Evolutionary conservation across 2,329 filamentous ascomycete species (phyloP).

Genomic region (Pseudocercospora vitis): DNA sequence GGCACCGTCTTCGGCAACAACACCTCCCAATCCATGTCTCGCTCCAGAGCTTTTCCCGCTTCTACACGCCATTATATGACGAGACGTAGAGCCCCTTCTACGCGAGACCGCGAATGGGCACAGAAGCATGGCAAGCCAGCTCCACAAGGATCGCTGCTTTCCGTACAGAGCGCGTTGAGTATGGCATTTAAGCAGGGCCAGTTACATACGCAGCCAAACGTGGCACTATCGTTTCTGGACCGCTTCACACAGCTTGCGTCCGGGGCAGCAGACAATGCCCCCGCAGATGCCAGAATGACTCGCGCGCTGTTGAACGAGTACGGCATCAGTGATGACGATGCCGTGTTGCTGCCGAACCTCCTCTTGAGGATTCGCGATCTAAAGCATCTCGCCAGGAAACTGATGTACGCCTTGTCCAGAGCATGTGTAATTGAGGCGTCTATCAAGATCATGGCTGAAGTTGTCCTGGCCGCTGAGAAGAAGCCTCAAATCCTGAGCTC

Average conservation of each 20-base stretch:
- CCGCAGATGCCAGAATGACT: constrained; percentile 8
- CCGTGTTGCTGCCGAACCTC: constrained; percentile 11
- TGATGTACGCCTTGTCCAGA: constrained; percentile 28
- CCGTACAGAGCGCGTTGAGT: neutral
- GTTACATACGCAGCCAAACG: constrained; percentile 12
- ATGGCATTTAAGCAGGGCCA: neutral
- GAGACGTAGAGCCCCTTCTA: constrained; percentile 17
- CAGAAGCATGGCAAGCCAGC: neutral
- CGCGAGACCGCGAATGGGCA: constrained; percentile 3
- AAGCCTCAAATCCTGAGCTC: constrained; percentile 20
- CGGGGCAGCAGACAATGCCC: neutral
- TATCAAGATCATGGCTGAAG: constrained; percentile 29
- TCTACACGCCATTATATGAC: constrained; percentile 8
- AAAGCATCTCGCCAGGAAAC: constrained; percentile 24
- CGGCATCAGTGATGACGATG: constrained; percentile 9
- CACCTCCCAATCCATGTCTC: neutral
- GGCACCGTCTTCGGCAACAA: constrained; percentile 6
- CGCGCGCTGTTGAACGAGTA: constrained; percentile 13
- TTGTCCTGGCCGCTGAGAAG: constrained; percentile 18
- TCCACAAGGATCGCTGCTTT: neutral
- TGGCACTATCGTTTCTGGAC: constrained; percentile 14
- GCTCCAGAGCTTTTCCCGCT: neutral
- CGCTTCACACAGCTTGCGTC: constrained; percentile 13
- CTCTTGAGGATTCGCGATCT: constrained; percentile 11
- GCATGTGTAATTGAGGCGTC: constrained; percentile 29